Percentiles rank a stretch among this genome's conserved stretches.
Conservation (phyloP, 345 rosid species). For the Trapa incisa region DNA sequence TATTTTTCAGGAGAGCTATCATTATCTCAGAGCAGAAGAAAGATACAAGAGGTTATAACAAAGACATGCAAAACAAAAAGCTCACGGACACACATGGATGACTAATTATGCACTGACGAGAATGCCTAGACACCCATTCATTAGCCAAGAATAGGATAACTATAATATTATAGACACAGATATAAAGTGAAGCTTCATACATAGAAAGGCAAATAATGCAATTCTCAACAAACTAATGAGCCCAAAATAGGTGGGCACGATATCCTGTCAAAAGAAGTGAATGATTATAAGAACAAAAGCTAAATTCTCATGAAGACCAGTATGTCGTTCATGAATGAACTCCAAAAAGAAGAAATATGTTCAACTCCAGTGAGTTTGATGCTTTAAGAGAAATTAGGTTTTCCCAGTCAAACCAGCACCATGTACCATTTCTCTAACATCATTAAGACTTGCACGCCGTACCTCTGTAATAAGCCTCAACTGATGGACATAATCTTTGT, state of each 20-base stretch:
- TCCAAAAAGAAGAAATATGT: background rate
- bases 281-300: background rate
- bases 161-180: no score
- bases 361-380: background rate
- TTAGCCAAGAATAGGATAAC: no score
- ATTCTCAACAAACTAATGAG: background rate
- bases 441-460: constrained; percentile 12
- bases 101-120: no score
- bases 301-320: background rate
- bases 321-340: background rate
- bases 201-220: no score
- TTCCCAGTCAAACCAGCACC: background rate
- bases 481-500: constrained; percentile 95
- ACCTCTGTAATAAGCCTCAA: constrained; percentile 91
- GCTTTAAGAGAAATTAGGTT: background rate
- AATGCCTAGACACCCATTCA: no score
- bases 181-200: no score
- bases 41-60: background rate
- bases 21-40: background rate
- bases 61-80: no score
- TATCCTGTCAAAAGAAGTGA: background rate
- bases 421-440: constrained; percentile 1
- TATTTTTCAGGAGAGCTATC: constrained; percentile 6
- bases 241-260: background rate
- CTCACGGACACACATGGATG: no score